A percentile compares a stretch with the other conserved stretches of the same genome.
Evolutionary conservation across 2,329 filamentous ascomycete genomes (phyloP).

Genomic region (Chaetomiaceae sp.): DNA sequence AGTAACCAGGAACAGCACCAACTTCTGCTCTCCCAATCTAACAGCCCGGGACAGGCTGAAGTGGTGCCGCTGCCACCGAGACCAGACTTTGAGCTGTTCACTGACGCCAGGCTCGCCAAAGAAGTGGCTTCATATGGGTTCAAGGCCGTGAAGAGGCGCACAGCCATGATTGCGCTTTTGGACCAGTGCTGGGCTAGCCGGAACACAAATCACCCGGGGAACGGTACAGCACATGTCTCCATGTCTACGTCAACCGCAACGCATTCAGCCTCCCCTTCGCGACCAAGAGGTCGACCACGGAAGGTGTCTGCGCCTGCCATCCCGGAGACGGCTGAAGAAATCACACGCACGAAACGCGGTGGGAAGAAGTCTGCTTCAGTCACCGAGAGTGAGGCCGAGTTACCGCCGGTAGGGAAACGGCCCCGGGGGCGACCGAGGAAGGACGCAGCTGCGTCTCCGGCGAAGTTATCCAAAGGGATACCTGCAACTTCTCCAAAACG

Average conservation of each 20-base stretch:
- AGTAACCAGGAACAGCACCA: slow-evolving; percentile 29
- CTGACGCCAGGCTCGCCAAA: slow-evolving; percentile 55
- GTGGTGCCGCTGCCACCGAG: slow-evolving; percentile 19
- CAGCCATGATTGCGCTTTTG: slow-evolving; percentile 63
- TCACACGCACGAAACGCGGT: not conserved
- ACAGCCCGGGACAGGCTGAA: slow-evolving; percentile 7
- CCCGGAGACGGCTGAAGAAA: not conserved
- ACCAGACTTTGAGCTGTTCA: slow-evolving; percentile 56
- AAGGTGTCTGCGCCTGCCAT: slow-evolving; percentile 24
- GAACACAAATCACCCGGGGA: slow-evolving; percentile 25
- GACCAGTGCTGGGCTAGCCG: slow-evolving; percentile 66
- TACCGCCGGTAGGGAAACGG: slow-evolving; percentile 17
- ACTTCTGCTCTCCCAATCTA: slow-evolving; percentile 23
- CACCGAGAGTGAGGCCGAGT: not conserved
- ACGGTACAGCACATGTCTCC: slow-evolving; percentile 1
- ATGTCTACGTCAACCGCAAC: slow-evolving; percentile 18
- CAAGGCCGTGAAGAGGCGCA: slow-evolving; percentile 62
- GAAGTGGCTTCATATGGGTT: slow-evolving; percentile 63
- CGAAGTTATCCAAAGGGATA: slow-evolving; percentile 5
- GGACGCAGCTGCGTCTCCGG: slow-evolving; percentile 7
- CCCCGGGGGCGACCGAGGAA: slow-evolving; percentile 27
- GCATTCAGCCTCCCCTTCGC: slow-evolving; percentile 4
- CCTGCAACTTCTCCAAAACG: slow-evolving; percentile 4
- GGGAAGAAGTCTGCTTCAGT: not conserved
- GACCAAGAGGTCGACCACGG: slow-evolving; percentile 31